Conservation (phyloP, 2,329 filamentous ascomycete genomes). For the Trichoderma asperellum region DNA sequence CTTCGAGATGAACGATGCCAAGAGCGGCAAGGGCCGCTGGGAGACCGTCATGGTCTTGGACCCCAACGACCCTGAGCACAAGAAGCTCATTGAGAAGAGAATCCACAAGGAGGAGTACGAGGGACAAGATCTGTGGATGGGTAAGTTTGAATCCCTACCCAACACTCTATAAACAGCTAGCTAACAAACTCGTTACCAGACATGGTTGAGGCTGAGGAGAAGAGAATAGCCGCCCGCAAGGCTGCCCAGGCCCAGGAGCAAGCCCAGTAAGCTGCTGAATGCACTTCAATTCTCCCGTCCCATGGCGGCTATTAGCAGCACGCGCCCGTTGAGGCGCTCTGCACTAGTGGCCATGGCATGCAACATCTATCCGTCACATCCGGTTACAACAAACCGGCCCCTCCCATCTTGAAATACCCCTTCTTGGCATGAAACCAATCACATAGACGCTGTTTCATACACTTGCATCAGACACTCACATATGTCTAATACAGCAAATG, state of each 20-base stretch:
- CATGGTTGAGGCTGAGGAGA: slow-evolving; percentile 82
- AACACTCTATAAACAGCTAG: not conserved
- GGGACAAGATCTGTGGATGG: slow-evolving; percentile 92
- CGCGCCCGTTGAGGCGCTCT: not conserved
- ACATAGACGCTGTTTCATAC: not conserved
- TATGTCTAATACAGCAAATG: slow-evolving; percentile 1
- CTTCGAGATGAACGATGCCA: slow-evolving; percentile 79
- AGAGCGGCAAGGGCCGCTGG: slow-evolving; percentile 76
- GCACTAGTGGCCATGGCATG: slow-evolving; percentile 14
- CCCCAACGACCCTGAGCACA: slow-evolving; percentile 80
- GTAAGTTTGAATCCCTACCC: slow-evolving; percentile 48
- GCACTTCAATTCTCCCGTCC: slow-evolving; percentile 11
- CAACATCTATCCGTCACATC: slow-evolving; percentile 15
- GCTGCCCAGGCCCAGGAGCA: slow-evolving; percentile 29
- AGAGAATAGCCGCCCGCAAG: slow-evolving; percentile 53
- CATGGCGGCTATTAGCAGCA: slow-evolving; percentile 10
- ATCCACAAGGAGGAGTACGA: slow-evolving; percentile 85
- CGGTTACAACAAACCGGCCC: slow-evolving; percentile 2
- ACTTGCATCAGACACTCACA: slow-evolving; percentile 13
- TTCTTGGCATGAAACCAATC: not conserved
- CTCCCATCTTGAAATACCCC: slow-evolving; percentile 4
- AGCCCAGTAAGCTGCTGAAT: slow-evolving; percentile 25
- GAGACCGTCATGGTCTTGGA: slow-evolving; percentile 82
- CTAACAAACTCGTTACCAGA: slow-evolving; percentile 51
- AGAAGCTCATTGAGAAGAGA: slow-evolving; percentile 82